A percentile compares a stretch with the other conserved stretches of the same genome.
These are phyloP conservation scores for Silene uniflora DNA, from an alignment of 148 eudicot species.

Conservation along the genomic window DNA sequence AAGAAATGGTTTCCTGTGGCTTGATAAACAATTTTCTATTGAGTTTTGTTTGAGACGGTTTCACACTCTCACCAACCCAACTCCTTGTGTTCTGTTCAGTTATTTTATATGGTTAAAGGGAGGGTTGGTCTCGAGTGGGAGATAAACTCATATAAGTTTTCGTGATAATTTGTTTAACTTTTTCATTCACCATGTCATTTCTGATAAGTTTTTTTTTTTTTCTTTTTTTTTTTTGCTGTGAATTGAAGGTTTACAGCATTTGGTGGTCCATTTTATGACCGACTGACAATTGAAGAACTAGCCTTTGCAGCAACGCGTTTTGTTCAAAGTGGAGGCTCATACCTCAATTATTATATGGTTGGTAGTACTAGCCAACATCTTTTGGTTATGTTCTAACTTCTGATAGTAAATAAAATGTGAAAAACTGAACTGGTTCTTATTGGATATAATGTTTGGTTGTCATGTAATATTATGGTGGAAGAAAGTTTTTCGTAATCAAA, in stretches of 20 bases:
- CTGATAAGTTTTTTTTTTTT: background rate
- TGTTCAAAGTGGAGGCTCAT: constrained; percentile 75
- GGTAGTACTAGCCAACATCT: constrained; percentile 24
- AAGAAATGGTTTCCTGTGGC: too few relatives aligned
- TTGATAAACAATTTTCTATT: too few relatives aligned
- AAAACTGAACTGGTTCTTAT: background rate
- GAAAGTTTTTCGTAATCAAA: constrained; percentile 44
- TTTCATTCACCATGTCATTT: background rate
- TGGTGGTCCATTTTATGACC: constrained; percentile 53
- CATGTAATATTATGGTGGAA: constrained; percentile 86
- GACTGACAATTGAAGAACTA: constrained; percentile 78
- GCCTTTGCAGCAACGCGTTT: constrained; percentile 89
- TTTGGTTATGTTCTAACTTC: background rate
- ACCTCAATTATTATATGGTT: constrained; percentile 85
- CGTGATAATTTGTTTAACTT: background rate
- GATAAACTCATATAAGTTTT: background rate
- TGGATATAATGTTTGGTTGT: constrained; percentile 16
- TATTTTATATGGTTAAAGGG: too few relatives aligned
- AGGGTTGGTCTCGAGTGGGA: background rate
- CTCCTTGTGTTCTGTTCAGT: too few relatives aligned
- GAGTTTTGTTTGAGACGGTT: too few relatives aligned
- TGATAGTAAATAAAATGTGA: background rate
- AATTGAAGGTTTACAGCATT: constrained; percentile 69
- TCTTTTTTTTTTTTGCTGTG: constrained; percentile 3
- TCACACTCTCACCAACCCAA: too few relatives aligned